Evolutionary conservation across 2,329 filamentous ascomycete species (phyloP).

Genomic region (Aspergillus neotritici): DNA sequence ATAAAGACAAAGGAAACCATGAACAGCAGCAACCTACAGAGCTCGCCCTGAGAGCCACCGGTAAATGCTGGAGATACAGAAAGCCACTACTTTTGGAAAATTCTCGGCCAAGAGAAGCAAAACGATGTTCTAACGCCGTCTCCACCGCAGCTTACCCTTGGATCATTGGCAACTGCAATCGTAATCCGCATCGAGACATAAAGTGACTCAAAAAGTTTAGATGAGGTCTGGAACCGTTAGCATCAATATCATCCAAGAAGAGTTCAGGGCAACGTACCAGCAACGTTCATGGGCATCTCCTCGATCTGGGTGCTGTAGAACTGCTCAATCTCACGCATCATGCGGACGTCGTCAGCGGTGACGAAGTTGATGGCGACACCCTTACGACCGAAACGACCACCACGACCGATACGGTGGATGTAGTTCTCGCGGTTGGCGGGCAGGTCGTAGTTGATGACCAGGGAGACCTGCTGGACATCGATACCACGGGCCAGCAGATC

Average conservation of each 20-base stretch:
- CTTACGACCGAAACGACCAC: conserved; percentile 99
- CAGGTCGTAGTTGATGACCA: conserved; percentile 99
- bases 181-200: conserved; percentile 33
- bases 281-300: conserved; percentile 98
- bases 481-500: conserved; percentile 98
- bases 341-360: conserved; percentile 96
- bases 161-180: conserved; percentile 31
- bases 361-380: conserved; percentile 99
- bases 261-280: conserved; percentile 45
- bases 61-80: conserved; percentile 32
- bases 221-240: conserved; percentile 35
- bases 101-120: conserved; percentile 25
- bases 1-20: conserved; percentile 37
- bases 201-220: conserved; percentile 32
- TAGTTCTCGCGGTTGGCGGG: conserved; percentile 99
- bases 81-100: conserved; percentile 38
- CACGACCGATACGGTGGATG: conserved; percentile 99
- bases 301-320: conserved; percentile 99
- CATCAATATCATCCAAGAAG: background rate
- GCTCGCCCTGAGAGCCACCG: conserved; percentile 9
- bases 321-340: conserved; percentile 99
- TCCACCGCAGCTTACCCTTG: conserved; percentile 24
- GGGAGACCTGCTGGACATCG: conserved; percentile 97
- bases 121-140: conserved; percentile 23
- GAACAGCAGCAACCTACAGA: conserved; percentile 16